Evolutionary conservation across 169 alveolate species (phyloP).

Genomic region (Hammondia hammondi): DNA sequence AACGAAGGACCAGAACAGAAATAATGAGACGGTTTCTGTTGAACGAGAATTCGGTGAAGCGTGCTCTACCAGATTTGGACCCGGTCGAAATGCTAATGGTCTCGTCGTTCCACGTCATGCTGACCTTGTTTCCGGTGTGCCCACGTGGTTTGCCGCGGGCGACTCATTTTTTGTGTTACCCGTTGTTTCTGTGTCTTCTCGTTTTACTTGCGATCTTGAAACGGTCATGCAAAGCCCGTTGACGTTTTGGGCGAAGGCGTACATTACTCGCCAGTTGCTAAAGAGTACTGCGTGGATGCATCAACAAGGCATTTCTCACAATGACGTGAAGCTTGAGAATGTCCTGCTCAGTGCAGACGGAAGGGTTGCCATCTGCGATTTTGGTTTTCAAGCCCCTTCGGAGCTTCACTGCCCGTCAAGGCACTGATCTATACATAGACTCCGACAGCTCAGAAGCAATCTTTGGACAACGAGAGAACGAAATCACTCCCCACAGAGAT

Average conservation of each 20-base stretch:
- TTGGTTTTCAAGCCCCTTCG: constrained; percentile 59
- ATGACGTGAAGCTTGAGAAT: constrained; percentile 66
- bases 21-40: not conserved
- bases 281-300: not conserved
- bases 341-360: constrained; percentile 66
- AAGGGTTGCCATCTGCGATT: constrained; percentile 64
- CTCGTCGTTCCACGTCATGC: not conserved
- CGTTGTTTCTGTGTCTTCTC: not conserved
- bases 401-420: not conserved
- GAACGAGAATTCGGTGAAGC: not conserved
- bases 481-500: not conserved
- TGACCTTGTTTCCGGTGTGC: not conserved
- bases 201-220: not conserved
- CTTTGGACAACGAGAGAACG: not conserved
- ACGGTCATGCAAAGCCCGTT: not conserved
- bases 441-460: not conserved
- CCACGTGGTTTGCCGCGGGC: not conserved
- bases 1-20: not conserved
- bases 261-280: not conserved
- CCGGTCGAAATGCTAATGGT: not conserved
- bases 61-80: not conserved
- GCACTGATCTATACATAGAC: not conserved
- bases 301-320: constrained; percentile 47
- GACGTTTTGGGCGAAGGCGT: not conserved
- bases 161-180: not conserved